Evolutionary conservation across 78 protist species (phyloP).

Genomic region (Dictyostelium citrinum): DNA sequence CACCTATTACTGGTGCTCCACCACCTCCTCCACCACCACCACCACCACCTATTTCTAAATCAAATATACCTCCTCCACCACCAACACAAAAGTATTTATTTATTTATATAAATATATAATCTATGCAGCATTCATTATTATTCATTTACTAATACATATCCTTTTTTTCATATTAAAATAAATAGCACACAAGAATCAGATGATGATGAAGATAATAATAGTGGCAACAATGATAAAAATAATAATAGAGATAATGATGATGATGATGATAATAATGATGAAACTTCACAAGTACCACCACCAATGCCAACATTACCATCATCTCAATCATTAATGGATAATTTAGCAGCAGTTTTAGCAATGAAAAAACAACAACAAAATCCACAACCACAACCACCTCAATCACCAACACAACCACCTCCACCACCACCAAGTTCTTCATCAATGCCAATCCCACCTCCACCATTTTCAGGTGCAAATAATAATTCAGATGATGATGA

Average conservation of each 20-base stretch:
- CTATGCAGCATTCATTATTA: too few species aligned
- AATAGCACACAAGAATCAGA: neutral
- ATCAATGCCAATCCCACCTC: neutral
- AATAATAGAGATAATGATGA: neutral
- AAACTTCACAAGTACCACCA: constrained; percentile 5
- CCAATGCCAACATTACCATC: constrained; percentile 7
- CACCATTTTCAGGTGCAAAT: neutral
- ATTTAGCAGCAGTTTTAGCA: neutral
- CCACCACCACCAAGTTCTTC: neutral
- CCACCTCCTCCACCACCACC: constrained; percentile 54
- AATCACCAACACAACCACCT: neutral
- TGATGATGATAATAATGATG: neutral
- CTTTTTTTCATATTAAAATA: neutral
- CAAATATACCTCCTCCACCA: constrained; percentile 33
- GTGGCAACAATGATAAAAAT: too few species aligned
- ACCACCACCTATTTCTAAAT: constrained; percentile 23
- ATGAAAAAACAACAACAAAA: neutral
- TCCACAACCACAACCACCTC: neutral
- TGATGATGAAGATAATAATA: neutral
- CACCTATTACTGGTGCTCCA: constrained; percentile 8
- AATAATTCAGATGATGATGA: constrained; percentile 2
- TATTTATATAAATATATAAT: too few species aligned
- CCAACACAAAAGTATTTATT: constrained; percentile 6
- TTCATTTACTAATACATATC: too few species aligned
- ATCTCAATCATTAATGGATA: constrained; percentile 1